A percentile compares a stretch with the other conserved stretches of the same genome.
These are phyloP conservation scores for Silene latifolia DNA, from an alignment of 148 eudicot species.

Conservation along the genomic window DNA sequence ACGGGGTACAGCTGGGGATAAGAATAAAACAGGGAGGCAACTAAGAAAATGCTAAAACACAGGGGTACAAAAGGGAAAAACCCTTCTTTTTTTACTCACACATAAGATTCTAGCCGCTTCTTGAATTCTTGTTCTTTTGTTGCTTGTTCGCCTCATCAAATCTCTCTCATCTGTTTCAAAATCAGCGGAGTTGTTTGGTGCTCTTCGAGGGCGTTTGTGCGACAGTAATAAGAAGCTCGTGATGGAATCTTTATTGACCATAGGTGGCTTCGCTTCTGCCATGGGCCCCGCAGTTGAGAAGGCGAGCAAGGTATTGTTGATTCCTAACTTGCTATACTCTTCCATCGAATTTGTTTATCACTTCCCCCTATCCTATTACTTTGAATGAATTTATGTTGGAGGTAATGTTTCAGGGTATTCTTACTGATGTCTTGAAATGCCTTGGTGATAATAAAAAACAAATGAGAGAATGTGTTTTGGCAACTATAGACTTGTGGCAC, in stretches of 20 bases:
- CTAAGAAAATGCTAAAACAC: too few species aligned
- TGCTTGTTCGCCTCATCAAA: neutral
- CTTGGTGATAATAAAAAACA: conserved; percentile 98
- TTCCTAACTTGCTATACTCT: conserved; percentile 12
- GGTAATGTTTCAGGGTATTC: conserved; percentile 67
- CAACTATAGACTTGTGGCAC: conserved; percentile 79
- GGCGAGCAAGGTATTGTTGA: conserved; percentile 71
- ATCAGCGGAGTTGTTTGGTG: conserved; percentile 89
- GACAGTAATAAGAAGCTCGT: conserved; percentile 94
- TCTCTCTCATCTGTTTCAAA: conserved; percentile 14
- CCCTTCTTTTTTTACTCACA: neutral
- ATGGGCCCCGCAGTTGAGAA: conserved; percentile 94
- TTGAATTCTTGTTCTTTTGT: neutral
- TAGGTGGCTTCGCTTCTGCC: conserved; percentile 84
- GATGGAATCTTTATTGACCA: conserved; percentile 67
- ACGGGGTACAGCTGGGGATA: too few species aligned
- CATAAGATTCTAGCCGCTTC: neutral
- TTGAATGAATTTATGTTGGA: conserved; percentile 4
- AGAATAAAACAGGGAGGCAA: too few species aligned
- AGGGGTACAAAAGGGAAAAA: too few species aligned
- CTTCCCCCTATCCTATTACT: neutral
- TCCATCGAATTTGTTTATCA: neutral
- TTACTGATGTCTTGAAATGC: conserved; percentile 93
- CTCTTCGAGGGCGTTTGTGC: conserved; percentile 77
- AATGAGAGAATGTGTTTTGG: conserved; percentile 89